Conservation (phyloP, 257 asterid genomes). For the Nemophila menziesii region DNA sequence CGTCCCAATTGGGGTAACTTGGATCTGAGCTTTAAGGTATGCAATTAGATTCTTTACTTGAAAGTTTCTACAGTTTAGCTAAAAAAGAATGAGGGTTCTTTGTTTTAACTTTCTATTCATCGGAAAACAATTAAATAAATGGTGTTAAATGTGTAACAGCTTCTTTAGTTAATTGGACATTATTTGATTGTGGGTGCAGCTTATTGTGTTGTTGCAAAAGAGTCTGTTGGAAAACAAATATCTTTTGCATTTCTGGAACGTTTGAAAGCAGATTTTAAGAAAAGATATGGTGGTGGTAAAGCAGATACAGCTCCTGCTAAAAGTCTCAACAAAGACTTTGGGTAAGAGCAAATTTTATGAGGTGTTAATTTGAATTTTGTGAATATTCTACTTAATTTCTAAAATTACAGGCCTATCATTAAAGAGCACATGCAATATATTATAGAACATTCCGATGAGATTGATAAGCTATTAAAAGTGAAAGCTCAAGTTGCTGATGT, state of each 20-base stretch:
- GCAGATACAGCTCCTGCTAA: constrained; percentile 83
- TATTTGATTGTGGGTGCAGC: constrained; percentile 43
- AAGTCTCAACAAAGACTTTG: constrained; percentile 85
- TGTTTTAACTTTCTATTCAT: no score
- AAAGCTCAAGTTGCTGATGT: constrained; percentile 90
- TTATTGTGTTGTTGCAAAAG: constrained; percentile 87
- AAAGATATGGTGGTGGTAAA: constrained; percentile 89
- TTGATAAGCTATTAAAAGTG: constrained; percentile 79
- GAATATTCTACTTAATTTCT: not conserved
- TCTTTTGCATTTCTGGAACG: constrained; percentile 83
- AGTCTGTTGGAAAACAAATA: constrained; percentile 81
- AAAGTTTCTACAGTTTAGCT: constrained; percentile 11
- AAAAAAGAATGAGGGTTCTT: not conserved
- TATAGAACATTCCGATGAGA: constrained; percentile 81
- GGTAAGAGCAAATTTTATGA: constrained; percentile 41
- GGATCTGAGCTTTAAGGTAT: constrained; percentile 32
- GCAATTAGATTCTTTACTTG: constrained; percentile 18
- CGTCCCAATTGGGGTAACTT: constrained; percentile 18
- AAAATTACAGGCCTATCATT: constrained; percentile 48
- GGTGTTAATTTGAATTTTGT: constrained; percentile 1
- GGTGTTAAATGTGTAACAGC: not conserved
- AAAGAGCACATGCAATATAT: constrained; percentile 93
- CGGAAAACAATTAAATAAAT: no score
- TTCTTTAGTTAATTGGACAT: not conserved
- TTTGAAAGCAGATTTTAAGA: constrained; percentile 71